Conservation (phyloP, 805 yeast genomes). For the Metschnikowia henanensis region DNA sequence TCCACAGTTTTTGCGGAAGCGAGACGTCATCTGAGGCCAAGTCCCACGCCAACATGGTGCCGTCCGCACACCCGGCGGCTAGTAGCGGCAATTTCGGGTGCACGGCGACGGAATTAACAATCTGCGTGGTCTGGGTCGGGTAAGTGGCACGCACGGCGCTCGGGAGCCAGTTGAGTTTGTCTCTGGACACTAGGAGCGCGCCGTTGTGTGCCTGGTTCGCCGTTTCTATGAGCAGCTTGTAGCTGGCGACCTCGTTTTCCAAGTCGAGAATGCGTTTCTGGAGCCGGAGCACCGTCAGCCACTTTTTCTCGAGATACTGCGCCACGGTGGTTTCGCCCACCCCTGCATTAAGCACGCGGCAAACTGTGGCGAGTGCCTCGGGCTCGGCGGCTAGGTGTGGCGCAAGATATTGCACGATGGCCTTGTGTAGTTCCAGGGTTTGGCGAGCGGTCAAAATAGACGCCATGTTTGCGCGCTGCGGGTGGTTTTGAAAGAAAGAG, state of each 20-base stretch:
- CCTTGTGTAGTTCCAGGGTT: slow-evolving; percentile 45
- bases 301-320: slow-evolving; percentile 67
- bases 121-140: slow-evolving; percentile 52
- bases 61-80: slow-evolving; percentile 70
- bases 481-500: background rate
- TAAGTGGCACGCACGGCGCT: slow-evolving; percentile 41
- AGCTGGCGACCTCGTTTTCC: slow-evolving; percentile 55
- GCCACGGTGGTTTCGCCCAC: slow-evolving; percentile 31
- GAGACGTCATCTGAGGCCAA: slow-evolving; percentile 50
- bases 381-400: slow-evolving; percentile 25
- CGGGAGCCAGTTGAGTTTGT: slow-evolving; percentile 65
- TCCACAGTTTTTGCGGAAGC: slow-evolving; percentile 59
- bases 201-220: slow-evolving; percentile 16
- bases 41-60: slow-evolving; percentile 74
- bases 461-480: slow-evolving; percentile 11
- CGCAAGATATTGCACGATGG: slow-evolving; percentile 49
- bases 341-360: slow-evolving; percentile 13
- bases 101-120: slow-evolving; percentile 61
- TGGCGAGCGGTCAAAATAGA: slow-evolving; percentile 43
- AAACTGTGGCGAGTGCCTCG: slow-evolving; percentile 4
- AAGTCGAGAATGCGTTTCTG: slow-evolving; percentile 73
- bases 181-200: slow-evolving; percentile 15
- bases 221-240: slow-evolving; percentile 47
- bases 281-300: slow-evolving; percentile 81
- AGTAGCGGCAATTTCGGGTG: slow-evolving; percentile 75